Evolutionary conservation across 176 grass and related monocot species (phyloP).

Genomic region (barley (Hordeum vulgare)): DNA sequence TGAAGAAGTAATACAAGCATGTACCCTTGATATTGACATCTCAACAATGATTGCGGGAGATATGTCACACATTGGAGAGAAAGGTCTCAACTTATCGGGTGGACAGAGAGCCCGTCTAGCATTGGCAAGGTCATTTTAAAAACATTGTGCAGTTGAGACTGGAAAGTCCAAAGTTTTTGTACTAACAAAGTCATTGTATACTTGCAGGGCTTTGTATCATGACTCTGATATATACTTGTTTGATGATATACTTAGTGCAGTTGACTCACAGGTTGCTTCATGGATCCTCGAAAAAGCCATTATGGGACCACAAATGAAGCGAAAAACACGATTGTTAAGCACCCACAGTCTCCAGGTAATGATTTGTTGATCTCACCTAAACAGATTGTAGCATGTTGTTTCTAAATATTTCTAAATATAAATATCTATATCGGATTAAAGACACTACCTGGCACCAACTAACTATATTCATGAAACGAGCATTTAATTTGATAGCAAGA

Average conservation of each 20-base stretch:
- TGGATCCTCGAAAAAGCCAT: slow-evolving; percentile 73
- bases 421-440: neutral
- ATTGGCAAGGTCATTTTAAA: slow-evolving; percentile 61
- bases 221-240: slow-evolving; percentile 81
- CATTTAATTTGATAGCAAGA: neutral
- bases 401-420: neutral
- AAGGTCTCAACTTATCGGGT: slow-evolving; percentile 93
- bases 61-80: slow-evolving; percentile 75
- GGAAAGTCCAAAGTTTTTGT: neutral
- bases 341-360: slow-evolving; percentile 83
- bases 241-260: slow-evolving; percentile 91
- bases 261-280: slow-evolving; percentile 92
- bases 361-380: neutral
- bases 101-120: slow-evolving; percentile 89
- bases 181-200: slow-evolving; percentile 21
- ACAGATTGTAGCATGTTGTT: neutral
- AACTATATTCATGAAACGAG: neutral
- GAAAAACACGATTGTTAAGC: slow-evolving; percentile 83
- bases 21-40: slow-evolving; percentile 83
- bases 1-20: slow-evolving; percentile 76
- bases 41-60: slow-evolving; percentile 72
- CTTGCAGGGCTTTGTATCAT: slow-evolving; percentile 81
- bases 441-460: neutral
- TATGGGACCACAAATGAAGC: slow-evolving; percentile 46
- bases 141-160: neutral